A percentile compares a stretch with the other conserved stretches of the same genome.
Evolutionary conservation across 768 basidiomycete genomes (phyloP).

Genomic region (Brasilioporus rufonigricans): DNA sequence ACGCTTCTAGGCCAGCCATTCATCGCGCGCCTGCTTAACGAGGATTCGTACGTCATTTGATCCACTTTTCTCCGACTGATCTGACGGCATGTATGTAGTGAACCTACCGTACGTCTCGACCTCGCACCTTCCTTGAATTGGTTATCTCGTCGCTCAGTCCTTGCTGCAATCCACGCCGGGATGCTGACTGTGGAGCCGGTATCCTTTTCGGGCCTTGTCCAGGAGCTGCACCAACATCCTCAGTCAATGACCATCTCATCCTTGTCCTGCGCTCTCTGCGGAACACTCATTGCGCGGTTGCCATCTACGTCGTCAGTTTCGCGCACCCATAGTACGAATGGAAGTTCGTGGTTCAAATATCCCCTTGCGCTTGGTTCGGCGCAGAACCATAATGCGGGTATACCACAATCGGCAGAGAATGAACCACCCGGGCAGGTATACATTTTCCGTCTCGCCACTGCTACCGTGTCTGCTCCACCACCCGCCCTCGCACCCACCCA

Average conservation of each 20-base stretch:
- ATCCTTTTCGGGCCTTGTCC: conserved; percentile 55
- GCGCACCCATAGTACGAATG: conserved; percentile 43
- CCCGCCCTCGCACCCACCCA: conserved; percentile 21
- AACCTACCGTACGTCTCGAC: conserved; percentile 90
- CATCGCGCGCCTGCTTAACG: conserved; percentile 65
- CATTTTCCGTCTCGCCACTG: conserved; percentile 60
- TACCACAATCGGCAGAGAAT: conserved; percentile 32
- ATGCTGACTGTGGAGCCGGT: conserved; percentile 90
- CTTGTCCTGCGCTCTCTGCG: conserved; percentile 81
- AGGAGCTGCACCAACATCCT: conserved; percentile 47
- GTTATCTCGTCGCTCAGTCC: conserved; percentile 84
- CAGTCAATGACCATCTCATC: conserved; percentile 43
- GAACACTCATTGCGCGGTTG: conserved; percentile 49
- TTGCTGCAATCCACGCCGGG: conserved; percentile 81
- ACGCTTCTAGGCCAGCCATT: conserved; percentile 79
- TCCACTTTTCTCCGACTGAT: background rate
- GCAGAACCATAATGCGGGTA: conserved; percentile 14
- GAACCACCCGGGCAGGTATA: conserved; percentile 49
- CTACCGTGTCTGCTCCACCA: conserved; percentile 25
- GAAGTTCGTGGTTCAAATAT: conserved; percentile 60
- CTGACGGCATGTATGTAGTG: conserved; percentile 39
- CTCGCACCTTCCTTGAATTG: conserved; percentile 92
- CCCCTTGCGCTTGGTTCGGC: conserved; percentile 37
- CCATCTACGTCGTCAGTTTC: conserved; percentile 28
- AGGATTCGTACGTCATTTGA: conserved; percentile 76